Percentiles rank a stretch among this genome's conserved stretches.
phyloP scores from a whole-genome alignment of 2,329 filamentous ascomycete species.

The Exophiala sp. region DNA sequence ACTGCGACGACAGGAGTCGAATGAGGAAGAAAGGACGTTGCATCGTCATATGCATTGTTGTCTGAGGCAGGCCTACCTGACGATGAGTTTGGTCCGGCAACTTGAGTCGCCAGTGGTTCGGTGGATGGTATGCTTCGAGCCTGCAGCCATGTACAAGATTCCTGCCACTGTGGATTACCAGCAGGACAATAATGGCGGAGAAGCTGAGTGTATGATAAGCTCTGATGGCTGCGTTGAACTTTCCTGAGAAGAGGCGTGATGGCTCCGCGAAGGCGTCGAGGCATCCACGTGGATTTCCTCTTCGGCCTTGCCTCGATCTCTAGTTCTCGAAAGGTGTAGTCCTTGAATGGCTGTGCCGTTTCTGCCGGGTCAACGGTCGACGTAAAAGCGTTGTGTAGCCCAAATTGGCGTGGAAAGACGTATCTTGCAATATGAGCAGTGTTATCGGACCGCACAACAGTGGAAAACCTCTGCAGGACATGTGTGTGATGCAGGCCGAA shows the following conservation, averaged over 20 bases:
- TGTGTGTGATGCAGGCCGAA: constrained; percentile 81
- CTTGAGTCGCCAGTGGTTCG: constrained; percentile 11
- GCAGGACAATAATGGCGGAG: constrained; percentile 76
- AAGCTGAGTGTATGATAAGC: constrained; percentile 76
- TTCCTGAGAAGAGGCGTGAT: constrained; percentile 59
- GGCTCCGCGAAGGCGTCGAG: constrained; percentile 60
- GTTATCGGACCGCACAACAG: constrained; percentile 48
- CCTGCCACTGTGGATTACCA: not conserved
- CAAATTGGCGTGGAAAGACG: constrained; percentile 88
- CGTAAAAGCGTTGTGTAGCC: constrained; percentile 87
- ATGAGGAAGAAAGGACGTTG: constrained; percentile 22
- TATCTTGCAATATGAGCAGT: constrained; percentile 80
- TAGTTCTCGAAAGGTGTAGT: constrained; percentile 80
- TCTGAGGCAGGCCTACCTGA: no score
- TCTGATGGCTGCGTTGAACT: constrained; percentile 66
- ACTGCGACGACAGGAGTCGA: constrained; percentile 67
- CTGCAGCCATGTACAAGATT: not conserved
- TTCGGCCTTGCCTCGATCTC: constrained; percentile 56
- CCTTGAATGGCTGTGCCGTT: constrained; percentile 71
- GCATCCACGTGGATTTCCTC: constrained; percentile 24
- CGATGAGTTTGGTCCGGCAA: not conserved
- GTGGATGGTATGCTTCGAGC: not conserved
- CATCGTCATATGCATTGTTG: constrained; percentile 1
- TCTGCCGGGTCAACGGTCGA: constrained; percentile 60
- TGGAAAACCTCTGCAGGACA: constrained; percentile 69